Evolutionary conservation across 2,329 filamentous ascomycete genomes (phyloP).

Genomic region (Rutstroemia sp.): DNA sequence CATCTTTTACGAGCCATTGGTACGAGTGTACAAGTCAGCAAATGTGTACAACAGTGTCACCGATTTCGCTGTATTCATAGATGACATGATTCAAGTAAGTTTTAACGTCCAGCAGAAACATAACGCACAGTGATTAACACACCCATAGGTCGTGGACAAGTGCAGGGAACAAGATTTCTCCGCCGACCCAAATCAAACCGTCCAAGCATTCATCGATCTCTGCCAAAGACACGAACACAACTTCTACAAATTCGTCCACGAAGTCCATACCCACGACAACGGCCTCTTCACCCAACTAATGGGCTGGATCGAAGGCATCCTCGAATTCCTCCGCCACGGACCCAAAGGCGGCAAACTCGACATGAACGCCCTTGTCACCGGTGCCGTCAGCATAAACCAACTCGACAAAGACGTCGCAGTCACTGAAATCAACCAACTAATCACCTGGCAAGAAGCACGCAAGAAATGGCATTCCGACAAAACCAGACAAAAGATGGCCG

Average conservation of each 20-base stretch:
- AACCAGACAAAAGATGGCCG: constrained; percentile 97
- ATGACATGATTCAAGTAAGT: constrained; percentile 78
- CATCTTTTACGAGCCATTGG: constrained; percentile 96
- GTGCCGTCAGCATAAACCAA: constrained; percentile 57
- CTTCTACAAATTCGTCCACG: constrained; percentile 98
- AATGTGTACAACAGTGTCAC: constrained; percentile 98
- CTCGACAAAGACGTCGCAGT: constrained; percentile 69
- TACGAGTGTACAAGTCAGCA: constrained; percentile 95
- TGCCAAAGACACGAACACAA: constrained; percentile 93
- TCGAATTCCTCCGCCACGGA: constrained; percentile 85
- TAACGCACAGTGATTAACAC: constrained; percentile 13
- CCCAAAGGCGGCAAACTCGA: constrained; percentile 81
- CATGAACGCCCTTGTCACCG: constrained; percentile 88
- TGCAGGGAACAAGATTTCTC: constrained; percentile 72
- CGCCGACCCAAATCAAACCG: constrained; percentile 94
- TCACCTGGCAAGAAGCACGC: constrained; percentile 87
- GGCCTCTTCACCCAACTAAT: constrained; percentile 94
- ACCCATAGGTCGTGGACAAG: constrained; percentile 50
- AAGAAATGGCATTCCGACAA: constrained; percentile 99
- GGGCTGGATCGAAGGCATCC: constrained; percentile 93
- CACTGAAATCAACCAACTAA: constrained; percentile 74
- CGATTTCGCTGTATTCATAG: constrained; percentile 87
- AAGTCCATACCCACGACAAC: constrained; percentile 95
- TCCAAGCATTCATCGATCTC: constrained; percentile 95
- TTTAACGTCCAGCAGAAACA: neutral